These are phyloP conservation scores for Capronia coronata DNA, from an alignment of 2,329 filamentous ascomycete genomes.

Conservation along the genomic window DNA sequence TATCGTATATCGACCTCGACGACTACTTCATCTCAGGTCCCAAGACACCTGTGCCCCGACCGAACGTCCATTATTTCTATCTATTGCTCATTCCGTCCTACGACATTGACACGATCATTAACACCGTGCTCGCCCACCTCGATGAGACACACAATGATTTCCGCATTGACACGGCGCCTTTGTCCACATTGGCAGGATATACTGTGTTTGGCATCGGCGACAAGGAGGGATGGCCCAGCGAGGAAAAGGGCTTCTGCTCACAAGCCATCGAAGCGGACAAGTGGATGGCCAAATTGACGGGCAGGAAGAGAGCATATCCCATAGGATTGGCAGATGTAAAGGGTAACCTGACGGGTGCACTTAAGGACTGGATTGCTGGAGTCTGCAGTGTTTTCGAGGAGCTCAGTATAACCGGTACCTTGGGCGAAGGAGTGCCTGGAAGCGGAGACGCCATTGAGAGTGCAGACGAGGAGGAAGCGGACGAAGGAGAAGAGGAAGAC, in stretches of 20 bases:
- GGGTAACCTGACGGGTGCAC: conserved; percentile 57
- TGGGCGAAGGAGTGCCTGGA: conserved; percentile 64
- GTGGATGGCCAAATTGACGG: conserved; percentile 95
- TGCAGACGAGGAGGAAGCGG: conserved; percentile 64
- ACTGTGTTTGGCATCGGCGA: conserved; percentile 93
- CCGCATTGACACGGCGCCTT: conserved; percentile 80
- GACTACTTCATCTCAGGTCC: conserved; percentile 81
- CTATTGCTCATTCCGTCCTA: conserved; percentile 81
- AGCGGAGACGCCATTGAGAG: conserved; percentile 82
- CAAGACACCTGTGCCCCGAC: neutral
- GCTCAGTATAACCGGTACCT: conserved; percentile 45
- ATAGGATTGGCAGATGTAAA: conserved; percentile 84
- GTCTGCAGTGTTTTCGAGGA: conserved; percentile 64
- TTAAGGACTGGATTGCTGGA: conserved; percentile 73
- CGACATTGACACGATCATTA: conserved; percentile 88
- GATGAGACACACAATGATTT: conserved; percentile 95
- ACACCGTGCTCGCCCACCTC: conserved; percentile 79
- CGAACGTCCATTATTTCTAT: conserved; percentile 58
- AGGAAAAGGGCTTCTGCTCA: conserved; percentile 85
- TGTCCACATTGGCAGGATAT: conserved; percentile 73
- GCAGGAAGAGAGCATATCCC: conserved; percentile 77
- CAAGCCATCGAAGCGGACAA: conserved; percentile 85
- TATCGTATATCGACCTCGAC: conserved; percentile 84
- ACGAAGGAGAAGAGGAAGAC: conserved; percentile 32
- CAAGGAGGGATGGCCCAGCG: conserved; percentile 82